These are phyloP conservation scores for Butyriboletus loyo DNA, from an alignment of 768 basidiomycete species.

Conservation along the genomic window DNA sequence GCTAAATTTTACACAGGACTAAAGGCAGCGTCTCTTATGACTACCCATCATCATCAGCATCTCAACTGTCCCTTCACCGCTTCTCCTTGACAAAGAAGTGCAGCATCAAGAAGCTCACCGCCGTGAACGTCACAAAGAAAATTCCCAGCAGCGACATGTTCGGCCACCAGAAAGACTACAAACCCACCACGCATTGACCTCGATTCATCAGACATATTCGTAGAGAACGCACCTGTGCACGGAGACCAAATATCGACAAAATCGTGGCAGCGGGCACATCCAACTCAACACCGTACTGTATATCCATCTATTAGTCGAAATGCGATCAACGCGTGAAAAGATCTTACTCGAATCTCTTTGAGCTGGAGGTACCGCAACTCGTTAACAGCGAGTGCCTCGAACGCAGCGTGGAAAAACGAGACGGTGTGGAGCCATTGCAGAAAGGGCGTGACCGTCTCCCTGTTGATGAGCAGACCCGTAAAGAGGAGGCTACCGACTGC, in stretches of 20 bases:
- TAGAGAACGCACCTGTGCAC: conserved; percentile 62
- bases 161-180: conserved; percentile 97
- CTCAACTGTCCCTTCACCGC: conserved; percentile 21
- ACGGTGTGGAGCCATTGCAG: conserved; percentile 86
- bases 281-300: conserved; percentile 91
- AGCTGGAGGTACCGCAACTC: conserved; percentile 92
- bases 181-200: conserved; percentile 5
- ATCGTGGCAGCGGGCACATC: conserved; percentile 97
- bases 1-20: no score
- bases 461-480: conserved; percentile 93
- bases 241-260: conserved; percentile 88
- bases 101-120: conserved; percentile 72
- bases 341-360: conserved; percentile 79
- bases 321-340: neutral
- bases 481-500: conserved; percentile 70
- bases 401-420: conserved; percentile 99
- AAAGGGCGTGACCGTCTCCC: conserved; percentile 69
- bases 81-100: conserved; percentile 89
- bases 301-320: conserved; percentile 6
- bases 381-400: conserved; percentile 96
- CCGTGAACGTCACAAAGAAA: conserved; percentile 80
- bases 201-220: neutral
- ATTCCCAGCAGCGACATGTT: conserved; percentile 84
- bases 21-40: neutral
- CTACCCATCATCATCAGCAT: neutral